Evolutionary conservation across 345 rosid species (phyloP).

Genomic region (Turritis glabra): DNA sequence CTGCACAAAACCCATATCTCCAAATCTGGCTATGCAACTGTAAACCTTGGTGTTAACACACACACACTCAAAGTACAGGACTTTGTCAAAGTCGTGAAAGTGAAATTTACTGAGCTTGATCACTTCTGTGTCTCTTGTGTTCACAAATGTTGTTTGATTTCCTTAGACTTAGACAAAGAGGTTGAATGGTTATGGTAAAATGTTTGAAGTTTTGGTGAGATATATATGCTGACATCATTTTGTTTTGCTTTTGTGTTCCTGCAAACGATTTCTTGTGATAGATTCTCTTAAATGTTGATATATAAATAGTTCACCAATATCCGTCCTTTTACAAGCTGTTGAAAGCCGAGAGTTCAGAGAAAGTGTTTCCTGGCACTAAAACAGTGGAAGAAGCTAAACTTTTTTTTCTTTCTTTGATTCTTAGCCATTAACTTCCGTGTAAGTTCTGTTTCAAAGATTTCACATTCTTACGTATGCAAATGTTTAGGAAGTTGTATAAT

Average conservation of each 20-base stretch:
- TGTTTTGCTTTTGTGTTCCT: slow-evolving; percentile 9
- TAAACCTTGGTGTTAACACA: slow-evolving; percentile 51
- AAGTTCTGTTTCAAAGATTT: not conserved
- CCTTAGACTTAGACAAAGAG: slow-evolving; percentile 48
- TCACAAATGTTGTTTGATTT: slow-evolving; percentile 36
- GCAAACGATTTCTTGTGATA: not conserved
- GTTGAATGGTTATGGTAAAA: slow-evolving; percentile 54
- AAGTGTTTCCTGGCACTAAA: slow-evolving; percentile 67
- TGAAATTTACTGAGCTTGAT: slow-evolving; percentile 36
- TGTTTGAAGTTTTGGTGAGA: slow-evolving; percentile 68
- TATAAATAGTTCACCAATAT: slow-evolving; percentile 49
- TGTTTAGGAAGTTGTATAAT: slow-evolving; percentile 7
- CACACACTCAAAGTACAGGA: slow-evolving; percentile 47
- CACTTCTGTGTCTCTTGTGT: not conserved
- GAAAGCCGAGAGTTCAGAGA: slow-evolving; percentile 52
- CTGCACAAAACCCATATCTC: slow-evolving; percentile 56
- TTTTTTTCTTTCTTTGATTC: not conserved
- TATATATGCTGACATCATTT: slow-evolving; percentile 10
- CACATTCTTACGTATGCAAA: slow-evolving; percentile 27
- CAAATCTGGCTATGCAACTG: slow-evolving; percentile 56
- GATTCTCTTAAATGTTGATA: slow-evolving; percentile 14
- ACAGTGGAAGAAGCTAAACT: slow-evolving; percentile 62
- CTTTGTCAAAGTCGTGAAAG: slow-evolving; percentile 59
- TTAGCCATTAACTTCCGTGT: not conserved
- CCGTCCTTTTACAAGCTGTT: slow-evolving; percentile 60